A percentile compares a stretch with the other conserved stretches of the same genome.
Conservation (phyloP, 495 filamentous ascomycete genomes). For the Aspergillus campestris region DNA sequence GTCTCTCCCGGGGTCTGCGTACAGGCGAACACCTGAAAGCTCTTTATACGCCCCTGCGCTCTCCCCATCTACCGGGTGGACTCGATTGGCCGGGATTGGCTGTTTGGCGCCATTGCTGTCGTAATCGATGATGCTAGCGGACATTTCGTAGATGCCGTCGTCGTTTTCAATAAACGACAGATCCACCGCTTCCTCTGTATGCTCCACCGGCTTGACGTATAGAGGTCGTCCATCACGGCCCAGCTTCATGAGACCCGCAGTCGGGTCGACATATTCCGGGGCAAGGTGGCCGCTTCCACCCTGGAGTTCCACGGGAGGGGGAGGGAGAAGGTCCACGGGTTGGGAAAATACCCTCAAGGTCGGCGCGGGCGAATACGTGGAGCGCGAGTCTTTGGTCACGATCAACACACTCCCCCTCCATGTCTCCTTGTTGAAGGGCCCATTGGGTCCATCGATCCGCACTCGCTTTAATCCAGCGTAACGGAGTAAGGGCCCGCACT, state of each 20-base stretch:
- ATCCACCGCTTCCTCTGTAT: slow-evolving; percentile 63
- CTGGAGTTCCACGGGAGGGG: slow-evolving; percentile 63
- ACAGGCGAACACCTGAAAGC: slow-evolving; percentile 70
- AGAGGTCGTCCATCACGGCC: slow-evolving; percentile 71
- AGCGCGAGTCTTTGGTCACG: slow-evolving; percentile 74
- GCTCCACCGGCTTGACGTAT: slow-evolving; percentile 78
- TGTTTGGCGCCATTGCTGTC: slow-evolving; percentile 27
- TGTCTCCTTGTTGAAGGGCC: slow-evolving; percentile 53
- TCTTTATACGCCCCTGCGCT: slow-evolving; percentile 67
- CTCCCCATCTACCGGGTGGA: slow-evolving; percentile 56
- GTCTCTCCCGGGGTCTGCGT: slow-evolving; percentile 75
- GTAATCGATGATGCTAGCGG: slow-evolving; percentile 37
- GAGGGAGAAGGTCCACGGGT: slow-evolving; percentile 73
- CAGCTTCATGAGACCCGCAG: slow-evolving; percentile 79
- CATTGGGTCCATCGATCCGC: slow-evolving; percentile 26
- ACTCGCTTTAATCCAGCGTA: slow-evolving; percentile 66
- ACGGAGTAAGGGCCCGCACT: slow-evolving; percentile 81
- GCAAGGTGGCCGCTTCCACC: slow-evolving; percentile 53
- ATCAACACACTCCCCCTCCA: slow-evolving; percentile 96
- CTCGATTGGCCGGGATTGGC: slow-evolving; percentile 33
- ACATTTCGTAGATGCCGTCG: slow-evolving; percentile 67
- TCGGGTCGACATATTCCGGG: slow-evolving; percentile 78
- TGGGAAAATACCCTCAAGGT: slow-evolving; percentile 76
- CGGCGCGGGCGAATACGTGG: slow-evolving; percentile 71
- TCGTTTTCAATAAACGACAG: slow-evolving; percentile 70